Base-by-base conservation (phyloP, 202 grass and related monocot genomes). In the Dendrocalamus latiflorus region DNA sequence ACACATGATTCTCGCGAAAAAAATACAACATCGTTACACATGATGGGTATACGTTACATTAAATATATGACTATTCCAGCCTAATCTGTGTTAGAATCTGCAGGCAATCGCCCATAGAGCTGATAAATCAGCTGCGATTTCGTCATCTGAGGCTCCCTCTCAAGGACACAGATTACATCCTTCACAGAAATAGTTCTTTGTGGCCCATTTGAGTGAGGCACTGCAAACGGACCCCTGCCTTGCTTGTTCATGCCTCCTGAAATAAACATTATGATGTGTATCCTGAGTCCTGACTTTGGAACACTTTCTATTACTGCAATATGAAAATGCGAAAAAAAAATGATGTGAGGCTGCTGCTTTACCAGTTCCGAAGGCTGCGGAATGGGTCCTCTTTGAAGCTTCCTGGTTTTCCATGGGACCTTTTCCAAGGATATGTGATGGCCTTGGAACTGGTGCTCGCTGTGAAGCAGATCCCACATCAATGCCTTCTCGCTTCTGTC, bases 61-160 rank as follows among this genome's bases (percentile, higher is more conserved):
- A n/a, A 22, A 61, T 61, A 36, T 18, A 30, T 64, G 16, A 43
- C 55, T 64, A 63, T 48, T 62, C 65, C 14, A 18, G 25, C 28
- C 61, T 90, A 90, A 70, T 90, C 84, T 71, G 55, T 22, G 9
- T 45, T 24, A 38, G 25, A 57, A 57, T 87, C 62, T 84, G 45
- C 43, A 13, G 84, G 84, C 8, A 87, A 39, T 58, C 83, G 83
- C 64, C 88, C 91, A 53, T 95, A 93, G 16, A 98, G 77, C 9
- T 70, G 85, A 62, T 95, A 94, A n/a, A 98, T 83, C 47, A 98
- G 83, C 68, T 85, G 60, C 13, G 93, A 93, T 83, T 91, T 98
- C 2, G 93, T 84, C 96, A 95, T 95, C 80, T 91, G 93, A 34
- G 93, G n/a, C n/a, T n/a, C n/a, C n/a, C n/a, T n/a, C n/a, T n/a